Base-by-base conservation (phyloP, 2,329 filamentous ascomycete species). In the Calonectria henricotiae region DNA sequence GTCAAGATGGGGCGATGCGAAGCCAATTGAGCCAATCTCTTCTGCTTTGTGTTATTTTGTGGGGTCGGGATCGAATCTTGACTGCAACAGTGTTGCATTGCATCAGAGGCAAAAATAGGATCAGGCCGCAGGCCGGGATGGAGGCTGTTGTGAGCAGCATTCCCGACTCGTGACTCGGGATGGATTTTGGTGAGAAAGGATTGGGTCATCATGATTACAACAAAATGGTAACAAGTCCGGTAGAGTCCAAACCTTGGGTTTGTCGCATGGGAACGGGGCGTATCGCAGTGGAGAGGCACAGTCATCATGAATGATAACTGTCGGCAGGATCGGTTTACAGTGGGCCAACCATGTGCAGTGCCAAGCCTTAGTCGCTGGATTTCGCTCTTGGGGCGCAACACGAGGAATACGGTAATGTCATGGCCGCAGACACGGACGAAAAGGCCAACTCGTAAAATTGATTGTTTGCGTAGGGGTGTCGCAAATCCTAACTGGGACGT, bases 351-450 rank as follows among this genome's bases (percentile, higher is more conserved):
- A 71, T 25, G 20, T 20, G 41, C 5, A 23, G 35, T 32, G 70
- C 70, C 68, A 72, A 70, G 61, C 44, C 35, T 20, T 47, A 35
- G 35, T 55, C 46, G 46, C 51, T 62, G 41, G n/a, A 30, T 70
- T 65, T 65, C 49, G 55, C 46, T 43, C 62, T 39, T 51, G 61
- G 39, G 32, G 58, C 43, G 55, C 58, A 63, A 66, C 68, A 63
- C 65, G 70, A 71, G 39, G 43, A 63, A 66, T 64, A 64, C 58
- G 65, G 69, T 46, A 54, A 47, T 63, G 32, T 49, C 54, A 23
- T 41, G n/a, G 20, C 25, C 15, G 70, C 43, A 37, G 62, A 72
- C 68, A 68, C 20, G 39, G 44, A 43, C 23, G n/a, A 35, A 37
- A 55, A 41, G 23, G 23, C 55, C 35, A 60, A 43, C 25, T 41